A percentile compares a stretch with the other conserved stretches of the same genome.
Evolutionary conservation across 306 rosid species (phyloP).

Genomic region (Castanea mollissima): DNA sequence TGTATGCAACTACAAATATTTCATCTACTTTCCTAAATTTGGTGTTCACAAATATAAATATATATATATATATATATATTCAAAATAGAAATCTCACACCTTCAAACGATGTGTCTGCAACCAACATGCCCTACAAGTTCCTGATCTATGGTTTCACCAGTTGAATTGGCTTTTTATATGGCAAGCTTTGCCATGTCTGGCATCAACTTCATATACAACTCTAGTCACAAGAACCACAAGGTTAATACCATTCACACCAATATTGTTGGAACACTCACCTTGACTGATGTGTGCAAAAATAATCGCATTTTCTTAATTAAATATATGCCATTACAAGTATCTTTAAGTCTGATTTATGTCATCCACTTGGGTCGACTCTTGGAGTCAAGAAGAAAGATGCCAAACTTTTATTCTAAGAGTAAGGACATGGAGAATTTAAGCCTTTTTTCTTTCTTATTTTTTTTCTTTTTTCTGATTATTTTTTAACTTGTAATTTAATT

Average conservation of each 20-base stretch:
- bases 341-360: constrained; percentile 68
- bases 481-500: no score
- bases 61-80: no score
- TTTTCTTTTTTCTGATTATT: no score
- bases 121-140: constrained; percentile 44
- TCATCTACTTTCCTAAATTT: no score
- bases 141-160: constrained; percentile 79
- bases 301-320: constrained; percentile 55
- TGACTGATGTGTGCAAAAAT: constrained; percentile 72
- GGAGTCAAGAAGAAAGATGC: constrained; percentile 74
- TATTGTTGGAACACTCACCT: constrained; percentile 67
- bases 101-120: neutral
- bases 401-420: constrained; percentile 85
- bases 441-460: no score
- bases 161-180: constrained; percentile 84
- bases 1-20: no score
- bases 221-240: constrained; percentile 77
- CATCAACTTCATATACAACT: constrained; percentile 46
- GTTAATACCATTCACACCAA: constrained; percentile 79
- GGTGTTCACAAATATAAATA: no score
- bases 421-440: constrained; percentile 55
- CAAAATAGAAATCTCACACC: no score
- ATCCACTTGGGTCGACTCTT: constrained; percentile 53
- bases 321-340: constrained; percentile 79
- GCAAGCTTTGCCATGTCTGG: constrained; percentile 54